Base-by-base conservation (phyloP, 257 asterid genomes). In the Nemophila menziesii region DNA sequence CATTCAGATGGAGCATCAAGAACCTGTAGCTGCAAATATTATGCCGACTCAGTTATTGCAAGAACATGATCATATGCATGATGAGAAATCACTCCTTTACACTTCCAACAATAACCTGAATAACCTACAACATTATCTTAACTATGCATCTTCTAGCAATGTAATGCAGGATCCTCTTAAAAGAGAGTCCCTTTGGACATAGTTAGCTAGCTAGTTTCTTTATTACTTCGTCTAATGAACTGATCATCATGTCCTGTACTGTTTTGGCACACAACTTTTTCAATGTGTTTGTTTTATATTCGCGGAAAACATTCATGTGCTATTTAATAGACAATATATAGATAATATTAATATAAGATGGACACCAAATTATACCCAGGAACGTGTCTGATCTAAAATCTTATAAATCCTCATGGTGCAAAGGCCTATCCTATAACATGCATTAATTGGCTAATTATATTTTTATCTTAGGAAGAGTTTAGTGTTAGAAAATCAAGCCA, bases 181-280 rank as follows among this genome's bases (percentile, higher is more conserved):
- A 75, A 71, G 89, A 62, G 96, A 86, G 81, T 86, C 92, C 57
- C 78, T 78, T 48, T 79, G 92, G 92, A 72, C 89, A 46, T 68
- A 45, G 38, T n/a, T n/a, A n/a, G n/a, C n/a, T n/a, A n/a, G n/a
- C n/a, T n/a, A n/a, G n/a, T 4, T n/a, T n/a, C 3, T 11, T 23
- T n/a, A 9, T 51, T 11, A 26, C 36, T 37, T 49, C 46, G 16
- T 43, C 64, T 76, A 53, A 62, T 45, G 26, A 70, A 13, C 42
- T 22, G 16, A 36, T 21, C 20, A 18, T 20, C 38, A 13, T 38
- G 16, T 22, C 15, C 26, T 41, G 43, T 23, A 37, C 48, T 36
- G 27, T 54, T 53, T 46, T 41, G 11, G 4, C 7, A 22, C 9
- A 19, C 40, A 20, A 44, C 9, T 12, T 45, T 16, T 8, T 2